These are phyloP conservation scores for Arctium minus DNA, from an alignment of 129 eudicot genomes.

Conservation along the genomic window DNA sequence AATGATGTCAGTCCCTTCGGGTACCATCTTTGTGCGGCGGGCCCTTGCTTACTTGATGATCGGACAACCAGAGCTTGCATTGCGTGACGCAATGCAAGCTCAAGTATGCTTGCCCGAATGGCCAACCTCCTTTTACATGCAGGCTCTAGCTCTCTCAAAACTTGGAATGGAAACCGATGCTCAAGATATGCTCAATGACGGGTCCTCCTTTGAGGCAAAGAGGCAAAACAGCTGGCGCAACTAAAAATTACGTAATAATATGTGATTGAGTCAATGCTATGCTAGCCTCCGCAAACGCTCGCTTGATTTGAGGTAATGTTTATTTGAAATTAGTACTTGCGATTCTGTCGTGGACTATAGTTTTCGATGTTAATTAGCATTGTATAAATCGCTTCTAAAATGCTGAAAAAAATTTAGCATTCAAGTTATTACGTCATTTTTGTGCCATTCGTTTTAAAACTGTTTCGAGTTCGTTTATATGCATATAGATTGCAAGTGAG, in stretches of 20 bases:
- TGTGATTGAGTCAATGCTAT: slow-evolving; percentile 7
- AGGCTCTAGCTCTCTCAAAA: slow-evolving; percentile 90
- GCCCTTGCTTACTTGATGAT: slow-evolving; percentile 85
- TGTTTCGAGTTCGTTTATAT: background rate
- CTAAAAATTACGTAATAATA: background rate
- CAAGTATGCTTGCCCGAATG: slow-evolving; percentile 96
- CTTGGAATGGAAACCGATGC: slow-evolving; percentile 99
- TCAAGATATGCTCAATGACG: slow-evolving; percentile 95
- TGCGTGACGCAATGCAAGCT: slow-evolving; percentile 98
- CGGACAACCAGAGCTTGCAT: slow-evolving; percentile 85
- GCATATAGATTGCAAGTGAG: too few species aligned
- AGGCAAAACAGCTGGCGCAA: slow-evolving; percentile 86
- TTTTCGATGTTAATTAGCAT: slow-evolving; percentile 22
- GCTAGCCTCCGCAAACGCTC: background rate
- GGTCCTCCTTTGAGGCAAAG: slow-evolving; percentile 82
- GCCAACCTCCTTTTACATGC: slow-evolving; percentile 96
- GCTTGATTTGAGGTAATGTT: slow-evolving; percentile 22
- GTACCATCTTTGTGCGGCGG: slow-evolving; percentile 83
- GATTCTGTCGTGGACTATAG: slow-evolving; percentile 34
- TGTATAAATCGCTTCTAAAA: slow-evolving; percentile 32
- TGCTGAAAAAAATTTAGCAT: slow-evolving; percentile 16
- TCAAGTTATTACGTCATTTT: slow-evolving; percentile 20
- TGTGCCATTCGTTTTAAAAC: slow-evolving; percentile 13
- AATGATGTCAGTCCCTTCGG: slow-evolving; percentile 94
- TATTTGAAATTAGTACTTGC: slow-evolving; percentile 9